These are phyloP conservation scores for Entomortierella parvispora DNA, from an alignment of 192 early-diverging fungal genomes.

Conservation along the genomic window DNA sequence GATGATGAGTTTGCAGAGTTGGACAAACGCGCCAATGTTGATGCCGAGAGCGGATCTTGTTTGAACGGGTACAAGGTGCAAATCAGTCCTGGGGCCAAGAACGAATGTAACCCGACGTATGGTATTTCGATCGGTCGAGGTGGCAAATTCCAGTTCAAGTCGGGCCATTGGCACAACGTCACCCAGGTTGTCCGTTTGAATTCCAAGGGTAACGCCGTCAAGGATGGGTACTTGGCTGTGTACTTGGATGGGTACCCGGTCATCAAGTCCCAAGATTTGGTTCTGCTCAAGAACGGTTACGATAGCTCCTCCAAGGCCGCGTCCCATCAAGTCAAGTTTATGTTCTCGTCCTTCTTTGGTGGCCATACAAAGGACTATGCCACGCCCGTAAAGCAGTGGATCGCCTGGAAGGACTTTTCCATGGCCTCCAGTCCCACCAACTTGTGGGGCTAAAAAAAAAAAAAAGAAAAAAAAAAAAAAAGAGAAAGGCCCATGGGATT, in stretches of 20 bases:
- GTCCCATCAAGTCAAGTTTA: slow-evolving; percentile 15
- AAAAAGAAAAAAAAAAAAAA: neutral
- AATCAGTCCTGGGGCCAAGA: slow-evolving; percentile 17
- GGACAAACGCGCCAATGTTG: neutral
- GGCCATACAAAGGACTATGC: slow-evolving; percentile 8
- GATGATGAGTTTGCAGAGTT: slow-evolving; percentile 3
- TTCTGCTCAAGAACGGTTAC: slow-evolving; percentile 46
- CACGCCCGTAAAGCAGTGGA: slow-evolving; percentile 28
- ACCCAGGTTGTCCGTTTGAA: slow-evolving; percentile 27
- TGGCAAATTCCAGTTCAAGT: slow-evolving; percentile 48
- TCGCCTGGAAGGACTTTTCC: slow-evolving; percentile 29
- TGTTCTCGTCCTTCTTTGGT: slow-evolving; percentile 37
- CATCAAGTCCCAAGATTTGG: slow-evolving; percentile 9
- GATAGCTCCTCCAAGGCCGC: neutral
- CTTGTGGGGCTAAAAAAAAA: slow-evolving; percentile 15
- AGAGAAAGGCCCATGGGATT: neutral
- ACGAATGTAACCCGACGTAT: slow-evolving; percentile 53
- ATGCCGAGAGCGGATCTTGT: slow-evolving; percentile 13
- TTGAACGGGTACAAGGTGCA: slow-evolving; percentile 23
- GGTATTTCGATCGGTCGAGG: slow-evolving; percentile 66
- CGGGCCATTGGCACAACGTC: slow-evolving; percentile 57
- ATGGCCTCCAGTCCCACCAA: slow-evolving; percentile 23
- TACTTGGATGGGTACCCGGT: slow-evolving; percentile 25
- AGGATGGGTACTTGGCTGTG: slow-evolving; percentile 31
- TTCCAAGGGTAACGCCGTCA: slow-evolving; percentile 25